Conservation (phyloP, 2,329 filamentous ascomycete genomes). For the Chrysosporium keratinophilum region DNA sequence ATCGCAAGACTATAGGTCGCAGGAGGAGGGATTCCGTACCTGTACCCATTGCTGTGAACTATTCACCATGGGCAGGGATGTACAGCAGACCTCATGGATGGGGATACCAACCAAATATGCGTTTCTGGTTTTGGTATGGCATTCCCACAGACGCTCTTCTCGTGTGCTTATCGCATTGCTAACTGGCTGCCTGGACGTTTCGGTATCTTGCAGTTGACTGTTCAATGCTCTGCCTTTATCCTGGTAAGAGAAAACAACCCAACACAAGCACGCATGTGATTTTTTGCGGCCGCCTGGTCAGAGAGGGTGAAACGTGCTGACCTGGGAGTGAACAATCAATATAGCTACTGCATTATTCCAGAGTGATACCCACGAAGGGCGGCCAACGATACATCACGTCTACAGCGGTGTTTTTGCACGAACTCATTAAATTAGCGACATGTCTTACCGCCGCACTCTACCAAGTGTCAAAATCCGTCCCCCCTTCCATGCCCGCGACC, state of each 20-base stretch:
- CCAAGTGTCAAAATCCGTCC: slow-evolving; percentile 67
- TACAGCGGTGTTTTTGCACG: slow-evolving; percentile 86
- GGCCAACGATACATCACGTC: slow-evolving; percentile 87
- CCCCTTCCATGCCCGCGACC: slow-evolving; percentile 68
- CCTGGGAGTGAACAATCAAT: neutral
- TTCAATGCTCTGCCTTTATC: slow-evolving; percentile 36
- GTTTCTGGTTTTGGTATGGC: slow-evolving; percentile 34
- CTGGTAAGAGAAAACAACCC: slow-evolving; percentile 27
- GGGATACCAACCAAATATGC: slow-evolving; percentile 26
- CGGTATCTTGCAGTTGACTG: slow-evolving; percentile 28
- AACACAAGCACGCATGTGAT: no score
- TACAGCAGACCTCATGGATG: slow-evolving; percentile 23
- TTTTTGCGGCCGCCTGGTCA: no score
- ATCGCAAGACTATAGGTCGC: neutral
- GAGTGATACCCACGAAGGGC: slow-evolving; percentile 75
- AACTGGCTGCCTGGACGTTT: neutral
- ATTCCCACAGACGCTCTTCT: neutral
- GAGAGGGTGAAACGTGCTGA: slow-evolving; percentile 1
- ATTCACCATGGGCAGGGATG: slow-evolving; percentile 9
- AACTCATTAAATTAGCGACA: slow-evolving; percentile 79
- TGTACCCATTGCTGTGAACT: neutral
- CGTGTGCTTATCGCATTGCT: neutral
- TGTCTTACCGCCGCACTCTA: slow-evolving; percentile 80
- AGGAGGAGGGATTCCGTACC: neutral
- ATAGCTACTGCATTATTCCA: slow-evolving; percentile 86